Conservation (phyloP, 495 filamentous ascomycete species). For the Letharia columbiana region DNA sequence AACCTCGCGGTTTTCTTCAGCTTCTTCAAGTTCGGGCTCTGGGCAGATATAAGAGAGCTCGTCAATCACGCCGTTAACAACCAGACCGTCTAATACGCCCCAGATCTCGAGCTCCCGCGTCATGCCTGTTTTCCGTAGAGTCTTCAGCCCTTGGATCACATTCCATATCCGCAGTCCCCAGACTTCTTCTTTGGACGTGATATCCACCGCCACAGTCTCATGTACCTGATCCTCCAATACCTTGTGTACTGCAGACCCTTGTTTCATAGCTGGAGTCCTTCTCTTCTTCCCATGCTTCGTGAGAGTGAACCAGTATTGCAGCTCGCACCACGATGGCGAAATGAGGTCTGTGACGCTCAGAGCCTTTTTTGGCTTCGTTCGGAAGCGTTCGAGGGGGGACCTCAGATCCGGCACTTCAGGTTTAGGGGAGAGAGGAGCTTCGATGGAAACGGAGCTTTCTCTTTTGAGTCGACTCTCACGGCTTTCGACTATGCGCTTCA, state of each 20-base stretch:
- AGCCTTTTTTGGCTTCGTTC: constrained; percentile 63
- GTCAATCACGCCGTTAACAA: constrained; percentile 88
- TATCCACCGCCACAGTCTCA: constrained; percentile 59
- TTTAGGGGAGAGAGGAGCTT: constrained; percentile 19
- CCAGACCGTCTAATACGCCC: constrained; percentile 71
- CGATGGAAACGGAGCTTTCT: constrained; percentile 23
- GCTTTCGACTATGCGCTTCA: constrained; percentile 60
- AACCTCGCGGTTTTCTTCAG: constrained; percentile 36
- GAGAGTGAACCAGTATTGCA: constrained; percentile 85
- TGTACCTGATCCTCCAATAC: constrained; percentile 79
- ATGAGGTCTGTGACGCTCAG: constrained; percentile 88
- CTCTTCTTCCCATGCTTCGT: constrained; percentile 65
- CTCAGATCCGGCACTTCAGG: constrained; percentile 32
- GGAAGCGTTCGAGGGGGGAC: constrained; percentile 67
- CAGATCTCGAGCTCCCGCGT: constrained; percentile 92
- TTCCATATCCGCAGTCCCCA: constrained; percentile 88
- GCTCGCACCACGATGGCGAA: constrained; percentile 87
- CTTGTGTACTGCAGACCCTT: constrained; percentile 69
- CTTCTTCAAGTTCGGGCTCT: constrained; percentile 56
- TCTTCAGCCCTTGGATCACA: constrained; percentile 73
- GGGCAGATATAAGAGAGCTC: constrained; percentile 73
- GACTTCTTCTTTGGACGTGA: constrained; percentile 68
- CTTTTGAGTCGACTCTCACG: constrained; percentile 22
- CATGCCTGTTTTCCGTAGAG: constrained; percentile 65
- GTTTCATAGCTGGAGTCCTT: constrained; percentile 72